Percentiles rank a stretch among this genome's conserved stretches.
phyloP scores from a whole-genome alignment of 2,329 filamentous ascomycete genomes.

The Xylariaceae sp. region DNA sequence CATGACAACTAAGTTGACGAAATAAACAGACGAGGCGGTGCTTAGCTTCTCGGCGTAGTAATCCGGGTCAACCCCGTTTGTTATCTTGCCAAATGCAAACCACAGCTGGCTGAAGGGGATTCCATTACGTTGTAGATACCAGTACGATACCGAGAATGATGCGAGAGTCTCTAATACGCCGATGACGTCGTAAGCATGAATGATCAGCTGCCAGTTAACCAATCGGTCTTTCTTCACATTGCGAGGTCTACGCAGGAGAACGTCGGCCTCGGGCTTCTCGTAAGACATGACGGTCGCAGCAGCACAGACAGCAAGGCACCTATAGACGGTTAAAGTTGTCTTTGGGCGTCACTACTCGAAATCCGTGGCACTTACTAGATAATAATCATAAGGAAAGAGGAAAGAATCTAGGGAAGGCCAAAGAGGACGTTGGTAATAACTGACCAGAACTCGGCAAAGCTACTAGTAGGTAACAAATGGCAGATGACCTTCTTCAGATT shows the following conservation, averaged over 20 bases:
- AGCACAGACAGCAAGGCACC: constrained; percentile 78
- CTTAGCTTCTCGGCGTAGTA: constrained; percentile 63
- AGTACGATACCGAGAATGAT: constrained; percentile 70
- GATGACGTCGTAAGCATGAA: constrained; percentile 75
- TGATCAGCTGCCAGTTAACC: constrained; percentile 73
- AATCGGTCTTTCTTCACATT: constrained; percentile 72
- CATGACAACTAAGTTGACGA: constrained; percentile 82
- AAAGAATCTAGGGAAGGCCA: constrained; percentile 74
- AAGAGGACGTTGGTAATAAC: constrained; percentile 76
- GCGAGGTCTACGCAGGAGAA: constrained; percentile 71
- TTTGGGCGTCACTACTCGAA: not conserved
- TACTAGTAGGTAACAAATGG: constrained; percentile 76
- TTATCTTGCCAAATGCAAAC: constrained; percentile 68
- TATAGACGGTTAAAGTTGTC: constrained; percentile 32
- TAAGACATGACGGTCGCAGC: constrained; percentile 77
- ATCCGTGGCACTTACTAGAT: constrained; percentile 55
- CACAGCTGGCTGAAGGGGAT: constrained; percentile 69
- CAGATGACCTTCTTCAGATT: constrained; percentile 79
- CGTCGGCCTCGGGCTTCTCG: constrained; percentile 77
- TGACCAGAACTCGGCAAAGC: constrained; percentile 78
- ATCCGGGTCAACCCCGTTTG: constrained; percentile 56
- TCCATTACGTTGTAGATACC: constrained; percentile 67
- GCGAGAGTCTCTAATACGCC: constrained; percentile 66
- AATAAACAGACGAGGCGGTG: constrained; percentile 75
- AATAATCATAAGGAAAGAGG: constrained; percentile 74